phyloP scores from a whole-genome alignment of 23 red algal species.

The Agarophyton chilense region DNA sequence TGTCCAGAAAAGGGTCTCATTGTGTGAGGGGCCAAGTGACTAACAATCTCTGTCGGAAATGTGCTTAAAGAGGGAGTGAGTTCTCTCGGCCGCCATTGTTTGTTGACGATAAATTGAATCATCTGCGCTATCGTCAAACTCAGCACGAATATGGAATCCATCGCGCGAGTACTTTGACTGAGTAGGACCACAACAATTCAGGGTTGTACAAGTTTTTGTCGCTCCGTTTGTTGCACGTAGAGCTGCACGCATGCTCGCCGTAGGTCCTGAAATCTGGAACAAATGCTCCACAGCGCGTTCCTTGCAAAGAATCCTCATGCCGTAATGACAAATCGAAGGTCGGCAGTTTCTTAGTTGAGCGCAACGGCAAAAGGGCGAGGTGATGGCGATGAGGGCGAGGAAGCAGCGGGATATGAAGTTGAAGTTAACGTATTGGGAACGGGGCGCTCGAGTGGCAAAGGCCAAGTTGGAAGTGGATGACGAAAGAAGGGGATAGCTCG shows the following conservation, averaged over 20 bases:
- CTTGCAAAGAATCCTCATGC: constrained; percentile 77
- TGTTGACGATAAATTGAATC: constrained; percentile 78
- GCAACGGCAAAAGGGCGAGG: neutral
- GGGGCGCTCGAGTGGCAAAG: neutral
- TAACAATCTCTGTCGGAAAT: constrained; percentile 79
- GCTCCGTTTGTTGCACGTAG: neutral
- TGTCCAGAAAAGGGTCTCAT: constrained; percentile 87
- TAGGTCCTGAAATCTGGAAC: constrained; percentile 20
- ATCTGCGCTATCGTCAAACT: constrained; percentile 82
- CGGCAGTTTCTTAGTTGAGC: constrained; percentile 49
- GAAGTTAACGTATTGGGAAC: neutral
- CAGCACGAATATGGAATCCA: constrained; percentile 82
- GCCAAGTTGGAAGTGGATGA: neutral
- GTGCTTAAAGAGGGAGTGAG: constrained; percentile 79
- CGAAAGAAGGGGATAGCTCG: neutral
- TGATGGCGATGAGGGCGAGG: neutral
- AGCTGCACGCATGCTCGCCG: constrained; percentile 26
- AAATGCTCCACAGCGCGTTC: constrained; percentile 16
- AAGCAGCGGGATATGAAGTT: neutral
- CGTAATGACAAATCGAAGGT: constrained; percentile 95
- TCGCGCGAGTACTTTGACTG: constrained; percentile 92
- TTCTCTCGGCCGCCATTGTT: constrained; percentile 79
- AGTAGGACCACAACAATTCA: constrained; percentile 76
- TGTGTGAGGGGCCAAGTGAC: constrained; percentile 84
- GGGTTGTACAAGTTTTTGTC: constrained; percentile 39